Evolutionary conservation across 139 green algal species (phyloP), one percentile per base, ranked within the genome.

Genomic region (Coelastrella sp.): DNA sequence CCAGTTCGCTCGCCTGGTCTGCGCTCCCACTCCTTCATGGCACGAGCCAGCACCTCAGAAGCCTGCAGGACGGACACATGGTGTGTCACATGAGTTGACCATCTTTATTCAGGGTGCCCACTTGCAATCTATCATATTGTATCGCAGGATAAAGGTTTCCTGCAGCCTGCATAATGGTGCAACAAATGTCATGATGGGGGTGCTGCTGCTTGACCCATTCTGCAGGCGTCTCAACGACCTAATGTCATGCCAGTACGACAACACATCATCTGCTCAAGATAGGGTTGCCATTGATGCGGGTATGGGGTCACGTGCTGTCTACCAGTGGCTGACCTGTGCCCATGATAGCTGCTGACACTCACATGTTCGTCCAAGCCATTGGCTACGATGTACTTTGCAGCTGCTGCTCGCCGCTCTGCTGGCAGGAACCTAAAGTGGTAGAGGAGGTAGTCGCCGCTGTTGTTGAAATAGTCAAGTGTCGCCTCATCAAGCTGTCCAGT

Each of bases 21-120:
- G 21, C 94, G 88, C 59, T 96, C 92, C 82, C 93, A 92, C 85
- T 98, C 94, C 88, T 97, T 97, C 64, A 96, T 90, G 13, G 93
- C 87, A 30, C 92, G 87, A 19, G 92, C 90, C 60, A 98, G 84
- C 34, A 93, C 62, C 41, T 89, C 82, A 71, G 86, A 90, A 27
- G 89, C 87, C 90, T 92, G 89, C 27, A 57, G 45, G 15, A 23
- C 45, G 1, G 45, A 66, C 57, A 34, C 21, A 6, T 32, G 13
- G 21, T 66, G 19, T 30, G n/a, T 34, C 6, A 19, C 57, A 66
- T 15, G 17, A 32, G 57, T 19, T 66, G 57, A 15, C 19, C 57
- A n/a, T n/a, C n/a, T n/a, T n/a, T n/a, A n/a, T n/a, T n/a, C n/a
- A n/a, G n/a, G n/a, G n/a, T n/a, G n/a, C n/a, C n/a, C n/a, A n/a